Percentiles rank a stretch among this genome's conserved stretches.
phyloP scores from a whole-genome alignment of 495 filamentous ascomycete genomes.

The Xylaria venustula region DNA sequence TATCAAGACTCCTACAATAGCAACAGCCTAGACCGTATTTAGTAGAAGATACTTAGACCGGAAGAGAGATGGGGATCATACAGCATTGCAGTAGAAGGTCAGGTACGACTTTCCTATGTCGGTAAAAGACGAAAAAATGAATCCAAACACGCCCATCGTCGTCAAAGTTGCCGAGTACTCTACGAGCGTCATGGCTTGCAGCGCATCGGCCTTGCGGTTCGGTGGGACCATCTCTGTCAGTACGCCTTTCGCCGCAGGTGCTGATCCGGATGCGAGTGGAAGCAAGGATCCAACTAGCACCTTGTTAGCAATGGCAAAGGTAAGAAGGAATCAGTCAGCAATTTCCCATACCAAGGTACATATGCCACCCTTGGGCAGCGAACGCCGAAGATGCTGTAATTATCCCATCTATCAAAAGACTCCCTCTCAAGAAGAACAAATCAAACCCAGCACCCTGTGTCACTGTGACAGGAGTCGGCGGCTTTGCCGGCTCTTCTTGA shows the following conservation, averaged over 20 bases:
- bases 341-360: slow-evolving; percentile 44
- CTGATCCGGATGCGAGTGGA: slow-evolving; percentile 51
- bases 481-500: slow-evolving; percentile 36
- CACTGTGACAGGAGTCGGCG: slow-evolving; percentile 19
- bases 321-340: not conserved
- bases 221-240: slow-evolving; percentile 53
- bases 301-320: not conserved
- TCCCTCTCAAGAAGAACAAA: slow-evolving; percentile 48
- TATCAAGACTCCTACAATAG: slow-evolving; percentile 40
- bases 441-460: slow-evolving; percentile 44
- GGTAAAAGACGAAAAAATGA: slow-evolving; percentile 48
- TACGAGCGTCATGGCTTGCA: slow-evolving; percentile 51
- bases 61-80: slow-evolving; percentile 17
- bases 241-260: slow-evolving; percentile 53
- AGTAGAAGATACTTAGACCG: not conserved
- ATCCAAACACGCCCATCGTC: slow-evolving; percentile 50
- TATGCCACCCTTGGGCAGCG: slow-evolving; percentile 48
- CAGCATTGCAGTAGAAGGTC: slow-evolving; percentile 52
- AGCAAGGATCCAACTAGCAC: slow-evolving; percentile 38
- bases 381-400: slow-evolving; percentile 49
- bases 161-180: slow-evolving; percentile 49
- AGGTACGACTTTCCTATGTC: slow-evolving; percentile 44
- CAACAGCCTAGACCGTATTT: slow-evolving; percentile 28
- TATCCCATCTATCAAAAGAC: slow-evolving; percentile 48
- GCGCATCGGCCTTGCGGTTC: slow-evolving; percentile 45